Conservation (phyloP, 2,329 filamentous ascomycete species). For the Sclerotiophoma versabilis region DNA sequence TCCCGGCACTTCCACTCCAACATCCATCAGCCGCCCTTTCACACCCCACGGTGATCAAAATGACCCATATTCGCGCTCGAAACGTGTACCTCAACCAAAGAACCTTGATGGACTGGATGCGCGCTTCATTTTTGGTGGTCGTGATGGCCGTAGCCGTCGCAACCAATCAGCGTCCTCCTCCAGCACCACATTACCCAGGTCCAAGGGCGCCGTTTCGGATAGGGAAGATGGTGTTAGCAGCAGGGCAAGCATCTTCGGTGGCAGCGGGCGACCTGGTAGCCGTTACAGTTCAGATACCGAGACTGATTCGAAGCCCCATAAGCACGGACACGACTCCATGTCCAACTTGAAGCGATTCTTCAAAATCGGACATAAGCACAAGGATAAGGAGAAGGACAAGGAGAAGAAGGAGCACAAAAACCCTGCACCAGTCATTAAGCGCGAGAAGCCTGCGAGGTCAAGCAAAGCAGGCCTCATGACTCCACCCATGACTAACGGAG, state of each 20-base stretch:
- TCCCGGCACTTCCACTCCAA: slow-evolving; percentile 59
- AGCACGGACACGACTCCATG: slow-evolving; percentile 77
- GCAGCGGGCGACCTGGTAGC: slow-evolving; percentile 57
- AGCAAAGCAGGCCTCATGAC: slow-evolving; percentile 48
- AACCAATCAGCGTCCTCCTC: slow-evolving; percentile 44
- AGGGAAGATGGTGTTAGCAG: slow-evolving; percentile 53
- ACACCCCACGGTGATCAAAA: slow-evolving; percentile 81
- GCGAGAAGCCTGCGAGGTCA: slow-evolving; percentile 57
- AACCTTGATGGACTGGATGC: slow-evolving; percentile 74
- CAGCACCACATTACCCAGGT: slow-evolving; percentile 53
- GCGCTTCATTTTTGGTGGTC: slow-evolving; percentile 82
- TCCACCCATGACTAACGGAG: slow-evolving; percentile 43
- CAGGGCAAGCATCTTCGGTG: slow-evolving; percentile 62
- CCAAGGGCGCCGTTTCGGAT: slow-evolving; percentile 50
- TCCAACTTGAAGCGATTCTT: slow-evolving; percentile 97
- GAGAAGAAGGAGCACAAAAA: slow-evolving; percentile 65
- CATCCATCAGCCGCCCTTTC: slow-evolving; percentile 73
- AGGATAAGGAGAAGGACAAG: slow-evolving; percentile 63
- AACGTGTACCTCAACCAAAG: slow-evolving; percentile 72
- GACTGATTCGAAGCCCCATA: slow-evolving; percentile 40
- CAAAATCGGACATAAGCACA: slow-evolving; percentile 71
- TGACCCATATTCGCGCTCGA: slow-evolving; percentile 86
- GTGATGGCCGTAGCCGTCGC: slow-evolving; percentile 70
- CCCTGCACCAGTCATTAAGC: slow-evolving; percentile 66
- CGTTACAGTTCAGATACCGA: slow-evolving; percentile 55